Base-by-base conservation (phyloP, 2,329 filamentous ascomycete genomes). In the Fusarium lateritium region DNA sequence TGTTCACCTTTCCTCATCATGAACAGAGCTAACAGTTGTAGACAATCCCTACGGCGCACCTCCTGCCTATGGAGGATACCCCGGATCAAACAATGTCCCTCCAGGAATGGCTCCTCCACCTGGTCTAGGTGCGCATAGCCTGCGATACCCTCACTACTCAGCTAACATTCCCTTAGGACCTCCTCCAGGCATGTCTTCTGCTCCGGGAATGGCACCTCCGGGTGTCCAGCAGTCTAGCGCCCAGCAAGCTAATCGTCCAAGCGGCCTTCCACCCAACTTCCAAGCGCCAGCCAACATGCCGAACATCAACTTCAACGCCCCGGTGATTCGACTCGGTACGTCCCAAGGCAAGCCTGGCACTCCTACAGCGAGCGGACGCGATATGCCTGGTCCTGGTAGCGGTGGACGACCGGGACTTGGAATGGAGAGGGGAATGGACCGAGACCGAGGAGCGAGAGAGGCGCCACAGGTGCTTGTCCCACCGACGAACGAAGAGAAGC, bases 261-360 rank as follows among this genome's bases (percentile, higher is more conserved):
- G 88, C 79, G 90, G 89, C 76, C 90, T 97, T 69, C 94, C 93
- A 66, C 84, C 90, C 62, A 93, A 90, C 80, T 98, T 97, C 81
- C 93, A 97, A 83, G 89, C 94, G 49, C 94, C 95, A 11, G 85
- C 92, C 51, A 97, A 96, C 77, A 93, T 98, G 87, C 94, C 95
- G 52, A 97, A 97, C 79, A 97, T 99, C 84, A 98, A 99, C 83
- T 97, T 98, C 84, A 97, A 93, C 76, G 96, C 96, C 36, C 94
- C 95, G 58, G 94, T 98, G 63, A 98, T 99, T 76, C 92, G 96
- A 56, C 87, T 99, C 45, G 96, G 95, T 42, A 95, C 94, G 14
- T 88, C 91, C 6, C 88, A 89, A 4, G 81, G 87, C n/a, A 93
- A 93, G 76, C 84, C 90, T 26, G 77, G 80, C 13, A 76, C 79